Evolutionary conservation across 208 protist genomes (phyloP), one percentile per base, ranked within the genome.

Genomic region (Leishmania guyanensis): DNA sequence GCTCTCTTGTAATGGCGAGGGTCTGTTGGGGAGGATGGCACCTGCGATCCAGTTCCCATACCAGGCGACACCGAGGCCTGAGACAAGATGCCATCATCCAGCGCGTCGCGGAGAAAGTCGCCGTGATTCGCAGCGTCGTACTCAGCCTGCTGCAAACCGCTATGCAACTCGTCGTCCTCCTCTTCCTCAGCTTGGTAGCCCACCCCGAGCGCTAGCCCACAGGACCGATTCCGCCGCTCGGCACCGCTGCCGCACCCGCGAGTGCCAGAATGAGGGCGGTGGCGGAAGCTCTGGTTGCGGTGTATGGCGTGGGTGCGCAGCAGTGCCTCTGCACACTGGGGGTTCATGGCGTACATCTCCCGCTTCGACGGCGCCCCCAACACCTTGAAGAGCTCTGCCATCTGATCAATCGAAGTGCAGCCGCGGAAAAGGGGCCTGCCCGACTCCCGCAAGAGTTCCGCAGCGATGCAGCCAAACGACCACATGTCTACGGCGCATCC

Each of bases 321-420:
- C 78, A 96, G 81, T 9, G 93, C 90, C 78, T 95, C 93, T 1
- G 99, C 93, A 56, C 95, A 88, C 74, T 99, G 93, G 56, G 96
- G 94, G 87, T 99, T 99, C 90, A 99, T 99, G n/a, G 97, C 93
- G 36, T 98, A 84, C 92, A 99, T 99, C 53, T 95, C 93, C 62
- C 93, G 94, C 56, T 95, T 83, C 36, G 98, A 97, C 68, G 91
- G 93, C 14, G 98, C 98, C 50, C 98, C 98, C 75, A 99, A 90
- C 62, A 97, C 90, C 78, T 98, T 97, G 85, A 99, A 99, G 62
- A 99, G 99, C 76, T 99, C 94, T 73, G 98, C 95, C 79, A 99
- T 96, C 89, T 99, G 96, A 85, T 99, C 99, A 39, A 98, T 93
- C 36, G 98, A 98, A 36, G 93, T 98, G 75, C 93, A 91, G 33